These are phyloP conservation scores for Puccinellia tenuiflora DNA, from an alignment of 176 grass and related monocot genomes.

Conservation along the genomic window DNA sequence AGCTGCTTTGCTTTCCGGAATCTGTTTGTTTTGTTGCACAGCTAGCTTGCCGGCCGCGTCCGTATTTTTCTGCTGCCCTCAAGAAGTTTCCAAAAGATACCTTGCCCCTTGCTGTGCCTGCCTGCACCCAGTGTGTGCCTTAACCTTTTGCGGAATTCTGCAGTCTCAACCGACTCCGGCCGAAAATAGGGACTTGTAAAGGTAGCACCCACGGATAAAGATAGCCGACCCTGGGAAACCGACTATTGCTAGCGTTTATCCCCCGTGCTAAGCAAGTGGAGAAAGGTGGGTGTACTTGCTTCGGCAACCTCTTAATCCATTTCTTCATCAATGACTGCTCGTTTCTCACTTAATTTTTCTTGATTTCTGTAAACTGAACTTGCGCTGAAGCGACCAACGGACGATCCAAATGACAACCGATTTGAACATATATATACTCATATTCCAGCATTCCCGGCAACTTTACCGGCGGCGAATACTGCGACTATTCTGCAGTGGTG, in stretches of 20 bases:
- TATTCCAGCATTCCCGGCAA: background rate
- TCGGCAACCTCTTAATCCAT: background rate
- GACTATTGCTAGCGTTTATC: background rate
- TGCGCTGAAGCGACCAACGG: background rate
- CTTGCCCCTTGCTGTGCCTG: conserved; percentile 17
- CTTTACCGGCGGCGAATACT: background rate
- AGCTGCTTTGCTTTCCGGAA: background rate
- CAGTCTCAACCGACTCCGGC: conserved; percentile 29
- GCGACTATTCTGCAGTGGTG: background rate
- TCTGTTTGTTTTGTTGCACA: conserved; percentile 13
- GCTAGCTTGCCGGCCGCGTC: conserved; percentile 28
- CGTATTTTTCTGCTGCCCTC: conserved; percentile 2
- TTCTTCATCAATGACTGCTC: background rate
- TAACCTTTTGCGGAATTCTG: conserved; percentile 33
- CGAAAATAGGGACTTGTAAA: background rate
- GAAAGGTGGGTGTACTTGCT: background rate
- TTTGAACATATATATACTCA: background rate
- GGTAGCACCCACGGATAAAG: background rate
- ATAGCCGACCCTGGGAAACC: background rate
- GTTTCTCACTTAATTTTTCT: background rate
- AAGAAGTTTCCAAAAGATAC: conserved; percentile 50
- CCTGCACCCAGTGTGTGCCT: background rate
- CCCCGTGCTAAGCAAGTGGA: conserved; percentile 33
- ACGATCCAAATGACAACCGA: background rate
- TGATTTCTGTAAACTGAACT: background rate